These are phyloP conservation scores for Histomonas meleagridis DNA, from an alignment of 208 protist genomes.

Conservation along the genomic window DNA sequence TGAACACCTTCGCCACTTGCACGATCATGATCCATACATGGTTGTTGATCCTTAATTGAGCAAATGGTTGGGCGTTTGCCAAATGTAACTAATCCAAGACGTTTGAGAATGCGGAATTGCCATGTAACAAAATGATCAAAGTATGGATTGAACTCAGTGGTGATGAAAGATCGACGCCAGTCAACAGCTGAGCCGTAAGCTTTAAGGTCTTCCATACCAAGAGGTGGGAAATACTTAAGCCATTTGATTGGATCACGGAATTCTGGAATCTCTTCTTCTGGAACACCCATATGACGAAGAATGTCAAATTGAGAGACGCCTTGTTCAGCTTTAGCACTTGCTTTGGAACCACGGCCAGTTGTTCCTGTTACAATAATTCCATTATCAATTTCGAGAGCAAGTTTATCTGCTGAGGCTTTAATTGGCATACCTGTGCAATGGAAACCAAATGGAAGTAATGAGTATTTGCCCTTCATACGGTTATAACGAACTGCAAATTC, in stretches of 20 bases:
- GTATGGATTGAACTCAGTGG: conserved; percentile 92
- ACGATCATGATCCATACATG: conserved; percentile 97
- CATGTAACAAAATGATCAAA: conserved; percentile 96
- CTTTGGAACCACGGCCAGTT: too few species aligned
- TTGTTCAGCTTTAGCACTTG: background rate
- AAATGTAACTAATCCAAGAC: conserved; percentile 54
- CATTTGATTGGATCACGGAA: conserved; percentile 92
- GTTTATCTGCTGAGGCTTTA: conserved; percentile 88
- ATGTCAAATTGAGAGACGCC: conserved; percentile 73
- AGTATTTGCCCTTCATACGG: conserved; percentile 81
- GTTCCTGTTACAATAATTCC: background rate
- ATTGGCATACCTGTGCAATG: conserved; percentile 99
- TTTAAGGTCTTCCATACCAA: conserved; percentile 79
- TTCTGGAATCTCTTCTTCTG: conserved; percentile 80
- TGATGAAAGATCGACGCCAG: conserved; percentile 97
- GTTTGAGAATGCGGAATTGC: conserved; percentile 65
- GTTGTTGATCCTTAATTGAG: conserved; percentile 87
- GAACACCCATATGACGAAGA: conserved; percentile 80
- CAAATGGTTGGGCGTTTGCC: conserved; percentile 66
- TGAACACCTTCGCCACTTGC: conserved; percentile 80
- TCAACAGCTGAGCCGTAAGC: conserved; percentile 79
- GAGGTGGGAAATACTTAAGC: conserved; percentile 94
- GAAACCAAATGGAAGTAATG: conserved; percentile 98
- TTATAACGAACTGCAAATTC: conserved; percentile 90
- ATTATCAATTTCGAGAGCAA: conserved; percentile 50